A percentile compares a stretch with the other conserved stretches of the same genome.
Evolutionary conservation across 2,329 filamentous ascomycete genomes (phyloP).

Genomic region (Cercospora citrullina): DNA sequence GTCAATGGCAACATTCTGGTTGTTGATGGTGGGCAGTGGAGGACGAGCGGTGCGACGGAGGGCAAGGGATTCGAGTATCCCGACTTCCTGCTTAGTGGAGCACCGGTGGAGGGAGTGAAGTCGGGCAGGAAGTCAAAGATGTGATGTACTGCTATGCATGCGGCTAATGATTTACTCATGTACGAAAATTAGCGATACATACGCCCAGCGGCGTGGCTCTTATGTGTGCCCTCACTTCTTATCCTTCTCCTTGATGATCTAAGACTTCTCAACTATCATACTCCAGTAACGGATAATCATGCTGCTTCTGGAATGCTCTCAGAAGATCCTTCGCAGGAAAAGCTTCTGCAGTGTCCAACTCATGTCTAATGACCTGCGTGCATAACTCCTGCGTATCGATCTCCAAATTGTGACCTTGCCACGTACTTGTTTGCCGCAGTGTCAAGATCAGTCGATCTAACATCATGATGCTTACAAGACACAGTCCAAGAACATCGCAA

Average conservation of each 20-base stretch:
- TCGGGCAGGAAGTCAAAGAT: conserved; percentile 58
- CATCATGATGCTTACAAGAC: conserved; percentile 20
- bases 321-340: conserved; percentile 17
- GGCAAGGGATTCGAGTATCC: conserved; percentile 54
- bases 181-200: neutral
- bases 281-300: conserved; percentile 15
- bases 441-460: conserved; percentile 20
- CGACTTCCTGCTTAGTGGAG: conserved; percentile 58
- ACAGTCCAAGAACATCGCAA: conserved; percentile 20
- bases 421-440: conserved; percentile 7
- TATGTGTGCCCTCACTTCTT: neutral
- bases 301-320: conserved; percentile 16
- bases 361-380: conserved; percentile 18
- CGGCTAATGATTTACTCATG: neutral
- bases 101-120: conserved; percentile 58
- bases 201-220: neutral
- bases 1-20: conserved; percentile 82
- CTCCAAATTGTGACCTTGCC: conserved; percentile 16
- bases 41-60: conserved; percentile 40
- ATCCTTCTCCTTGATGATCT: neutral
- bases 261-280: neutral
- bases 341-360: conserved; percentile 15
- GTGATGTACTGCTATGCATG: conserved; percentile 29
- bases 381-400: conserved; percentile 19
- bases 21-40: conserved; percentile 59